Base-by-base conservation (phyloP, 2,329 filamentous ascomycete species). In the Colletotrichum gloeosporioides region DNA sequence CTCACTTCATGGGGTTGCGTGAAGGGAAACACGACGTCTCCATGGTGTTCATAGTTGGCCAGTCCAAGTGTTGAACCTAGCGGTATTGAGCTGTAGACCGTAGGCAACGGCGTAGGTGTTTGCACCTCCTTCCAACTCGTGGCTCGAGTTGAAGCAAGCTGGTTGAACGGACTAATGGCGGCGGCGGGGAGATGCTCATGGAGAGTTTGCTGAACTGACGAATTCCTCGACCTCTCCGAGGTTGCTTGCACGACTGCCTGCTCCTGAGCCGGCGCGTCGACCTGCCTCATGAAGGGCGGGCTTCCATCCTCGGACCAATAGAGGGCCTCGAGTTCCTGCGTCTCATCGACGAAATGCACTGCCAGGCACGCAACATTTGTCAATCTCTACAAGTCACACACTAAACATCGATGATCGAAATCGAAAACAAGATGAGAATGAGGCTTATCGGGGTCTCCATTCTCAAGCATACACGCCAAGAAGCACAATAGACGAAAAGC, bases 1-100 rank as follows among this genome's bases (percentile, higher is more conserved):
- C 77, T 73, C 9, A 77, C 80, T 68, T 82, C 80, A 4, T 80
- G 78, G 9, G 77, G 69, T 10, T 78, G 77, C 10, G 69, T 68
- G 7, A 81, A 76, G 1, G 80, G 80, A 15, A 81, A 81, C 18
- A 70, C 71, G 8, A 70, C 34, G 18, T 69, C 32, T 13, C 77
- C 61, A 29, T 69, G 66, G 49, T 78, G 49, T 65, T 78, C 16
- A 75, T 61, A 44, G 75, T 74, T 34, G 68, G 79, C 73, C 15
- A 75, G 15, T 2, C 73, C 68, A 15, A 75, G 61, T 18, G 62
- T 67, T 5, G 68, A 75, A 3, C 61, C 73, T 0, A 29, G 62
- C 12, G 68, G 73, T 31, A 75, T 39, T 4, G 62, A n/a, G 55
- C 49, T 75, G 73, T 71, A 75, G 4, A 53, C 15, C 4, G 68